Evolutionary conservation across 2,329 filamentous ascomycete species (phyloP).

Genomic region (Pseudogymnoascus pannorum): DNA sequence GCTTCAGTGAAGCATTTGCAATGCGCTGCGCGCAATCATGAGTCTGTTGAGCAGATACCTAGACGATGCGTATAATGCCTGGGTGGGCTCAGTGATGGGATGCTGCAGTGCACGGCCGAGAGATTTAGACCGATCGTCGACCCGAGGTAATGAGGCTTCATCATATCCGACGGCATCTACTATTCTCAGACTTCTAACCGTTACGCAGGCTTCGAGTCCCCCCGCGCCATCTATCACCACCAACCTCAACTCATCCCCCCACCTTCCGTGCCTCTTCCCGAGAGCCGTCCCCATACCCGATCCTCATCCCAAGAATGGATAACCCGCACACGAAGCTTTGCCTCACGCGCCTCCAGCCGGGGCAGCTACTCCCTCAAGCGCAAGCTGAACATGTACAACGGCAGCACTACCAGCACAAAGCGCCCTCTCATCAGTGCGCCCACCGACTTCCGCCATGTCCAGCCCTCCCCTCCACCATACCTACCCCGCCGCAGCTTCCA

Average conservation of each 20-base stretch:
- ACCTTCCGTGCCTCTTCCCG: constrained; percentile 26
- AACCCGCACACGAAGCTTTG: constrained; percentile 32
- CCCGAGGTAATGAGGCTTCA: constrained; percentile 20
- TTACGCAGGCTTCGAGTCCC: constrained; percentile 27
- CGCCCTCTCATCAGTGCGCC: constrained; percentile 52
- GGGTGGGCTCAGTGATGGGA: constrained; percentile 22
- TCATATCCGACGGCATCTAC: neutral
- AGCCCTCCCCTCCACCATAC: constrained; percentile 19
- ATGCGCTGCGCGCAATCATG: constrained; percentile 17
- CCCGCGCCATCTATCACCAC: constrained; percentile 33
- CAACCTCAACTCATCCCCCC: constrained; percentile 33
- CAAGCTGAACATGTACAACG: constrained; percentile 35
- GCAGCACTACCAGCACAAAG: constrained; percentile 26
- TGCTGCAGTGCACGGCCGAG: constrained; percentile 22
- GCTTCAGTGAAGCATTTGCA: neutral
- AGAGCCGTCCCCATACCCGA: constrained; percentile 25
- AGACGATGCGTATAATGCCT: constrained; percentile 26
- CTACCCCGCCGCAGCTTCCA: constrained; percentile 35
- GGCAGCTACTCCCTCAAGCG: constrained; percentile 40
- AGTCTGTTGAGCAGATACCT: constrained; percentile 27
- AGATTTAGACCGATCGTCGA: constrained; percentile 17
- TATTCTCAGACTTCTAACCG: neutral
- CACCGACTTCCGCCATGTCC: constrained; percentile 52
- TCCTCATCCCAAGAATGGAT: constrained; percentile 22
- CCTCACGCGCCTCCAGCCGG: constrained; percentile 35